Percentiles rank a stretch among this genome's conserved stretches.
phyloP scores from a whole-genome alignment of 352 stramenopile genomes.

The Pythium guiyangense region DNA sequence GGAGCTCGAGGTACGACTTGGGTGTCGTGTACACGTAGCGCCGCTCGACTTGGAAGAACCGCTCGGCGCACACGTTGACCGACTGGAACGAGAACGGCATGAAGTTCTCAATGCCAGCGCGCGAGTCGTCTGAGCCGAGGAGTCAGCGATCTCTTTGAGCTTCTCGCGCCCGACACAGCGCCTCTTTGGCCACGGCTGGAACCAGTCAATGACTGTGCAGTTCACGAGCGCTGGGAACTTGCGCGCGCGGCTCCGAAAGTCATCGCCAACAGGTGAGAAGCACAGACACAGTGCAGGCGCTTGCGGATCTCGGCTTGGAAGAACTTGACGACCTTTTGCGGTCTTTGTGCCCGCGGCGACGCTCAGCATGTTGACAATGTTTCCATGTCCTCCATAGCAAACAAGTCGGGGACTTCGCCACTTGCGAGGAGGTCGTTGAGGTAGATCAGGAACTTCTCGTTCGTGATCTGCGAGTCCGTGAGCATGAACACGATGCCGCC shows the following conservation, averaged over 20 bases:
- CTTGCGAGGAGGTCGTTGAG: constrained; percentile 94
- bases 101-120: constrained; percentile 91
- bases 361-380: constrained; percentile 86
- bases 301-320: constrained; percentile 94
- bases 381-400: constrained; percentile 93
- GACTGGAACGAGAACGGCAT: constrained; percentile 95
- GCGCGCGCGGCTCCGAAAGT: constrained; percentile 90
- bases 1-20: constrained; percentile 93
- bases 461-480: constrained; percentile 95
- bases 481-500: constrained; percentile 93
- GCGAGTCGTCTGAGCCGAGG: constrained; percentile 76
- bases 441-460: constrained; percentile 96
- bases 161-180: constrained; percentile 88
- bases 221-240: constrained; percentile 96
- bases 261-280: constrained; percentile 94
- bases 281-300: constrained; percentile 94
- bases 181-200: constrained; percentile 92
- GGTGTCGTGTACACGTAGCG: constrained; percentile 94
- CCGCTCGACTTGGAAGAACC: constrained; percentile 89
- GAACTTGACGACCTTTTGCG: constrained; percentile 92
- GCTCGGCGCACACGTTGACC: constrained; percentile 89
- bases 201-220: constrained; percentile 96
- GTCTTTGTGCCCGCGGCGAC: constrained; percentile 84
- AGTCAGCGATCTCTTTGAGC: constrained; percentile 82
- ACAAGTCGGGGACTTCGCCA: constrained; percentile 93